A percentile compares a stretch with the other conserved stretches of the same genome.
Conservation (phyloP, 139 green algal genomes). For the Picochlorum sp. region DNA sequence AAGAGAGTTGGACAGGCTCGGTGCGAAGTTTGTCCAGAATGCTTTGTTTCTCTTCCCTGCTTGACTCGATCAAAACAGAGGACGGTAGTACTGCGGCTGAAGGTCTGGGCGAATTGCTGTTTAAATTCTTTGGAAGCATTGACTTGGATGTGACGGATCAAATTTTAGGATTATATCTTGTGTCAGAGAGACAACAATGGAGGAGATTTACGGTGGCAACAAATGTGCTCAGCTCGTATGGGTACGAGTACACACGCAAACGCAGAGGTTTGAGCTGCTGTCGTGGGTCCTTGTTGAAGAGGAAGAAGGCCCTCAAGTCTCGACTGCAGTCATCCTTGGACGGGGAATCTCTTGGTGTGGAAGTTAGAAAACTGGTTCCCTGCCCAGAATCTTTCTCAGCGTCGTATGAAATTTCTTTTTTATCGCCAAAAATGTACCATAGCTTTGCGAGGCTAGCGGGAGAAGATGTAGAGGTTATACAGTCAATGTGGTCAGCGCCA, state of each 20-base stretch:
- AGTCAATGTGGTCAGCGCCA: too few species aligned
- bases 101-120: conserved; percentile 18
- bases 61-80: conserved; percentile 8
- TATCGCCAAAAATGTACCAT: neutral
- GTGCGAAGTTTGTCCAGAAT: neutral
- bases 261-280: neutral
- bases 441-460: neutral
- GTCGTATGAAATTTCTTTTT: neutral
- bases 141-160: conserved; percentile 28
- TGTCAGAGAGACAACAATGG: conserved; percentile 18
- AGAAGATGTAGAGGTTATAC: neutral
- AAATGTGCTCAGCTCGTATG: conserved; percentile 1
- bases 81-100: conserved; percentile 4
- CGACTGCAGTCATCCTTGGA: too few species aligned
- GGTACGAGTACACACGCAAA: neutral
- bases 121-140: conserved; percentile 25
- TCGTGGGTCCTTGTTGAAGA: too few species aligned
- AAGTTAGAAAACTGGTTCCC: too few species aligned
- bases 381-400: too few species aligned
- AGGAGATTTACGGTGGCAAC: conserved; percentile 10
- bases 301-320: too few species aligned
- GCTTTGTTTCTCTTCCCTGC: conserved; percentile 2
- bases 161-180: conserved; percentile 20
- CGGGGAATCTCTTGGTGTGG: too few species aligned
- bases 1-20: conserved; percentile 18